Percentiles rank a stretch among this genome's conserved stretches.
phyloP scores from a whole-genome alignment of 2,329 filamentous ascomycete species.

The Didymella lethalis region DNA sequence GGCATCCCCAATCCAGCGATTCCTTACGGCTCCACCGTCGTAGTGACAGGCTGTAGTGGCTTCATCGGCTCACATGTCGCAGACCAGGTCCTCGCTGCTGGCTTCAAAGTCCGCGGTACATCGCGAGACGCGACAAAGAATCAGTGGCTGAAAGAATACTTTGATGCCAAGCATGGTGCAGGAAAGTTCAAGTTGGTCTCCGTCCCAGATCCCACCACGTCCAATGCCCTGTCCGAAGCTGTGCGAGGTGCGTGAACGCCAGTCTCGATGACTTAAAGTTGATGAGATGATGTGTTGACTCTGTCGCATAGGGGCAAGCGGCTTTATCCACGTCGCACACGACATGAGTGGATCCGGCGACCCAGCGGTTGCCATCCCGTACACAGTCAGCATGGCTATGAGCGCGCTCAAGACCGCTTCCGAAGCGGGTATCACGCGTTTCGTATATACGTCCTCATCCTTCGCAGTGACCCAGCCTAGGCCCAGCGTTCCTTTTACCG shows the following conservation, averaged over 20 bases:
- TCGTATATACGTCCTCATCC: constrained; percentile 57
- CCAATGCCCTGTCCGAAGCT: constrained; percentile 37
- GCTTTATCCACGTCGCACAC: constrained; percentile 58
- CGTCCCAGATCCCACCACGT: constrained; percentile 40
- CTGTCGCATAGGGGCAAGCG: constrained; percentile 37
- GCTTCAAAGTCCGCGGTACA: constrained; percentile 48
- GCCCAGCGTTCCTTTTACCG: constrained; percentile 43
- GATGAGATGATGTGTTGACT: not conserved
- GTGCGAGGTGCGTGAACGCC: constrained; percentile 35
- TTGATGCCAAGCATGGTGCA: constrained; percentile 33
- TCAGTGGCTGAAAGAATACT: constrained; percentile 43
- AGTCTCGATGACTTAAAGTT: no score
- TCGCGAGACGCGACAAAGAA: constrained; percentile 42
- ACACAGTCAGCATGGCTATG: constrained; percentile 47
- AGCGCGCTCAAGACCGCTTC: constrained; percentile 54
- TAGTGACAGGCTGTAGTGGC: constrained; percentile 50
- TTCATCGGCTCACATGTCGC: constrained; percentile 45
- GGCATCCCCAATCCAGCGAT: constrained; percentile 31
- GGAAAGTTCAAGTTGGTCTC: constrained; percentile 40
- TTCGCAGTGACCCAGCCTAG: constrained; percentile 47
- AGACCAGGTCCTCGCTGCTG: constrained; percentile 41
- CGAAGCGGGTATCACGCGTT: constrained; percentile 46
- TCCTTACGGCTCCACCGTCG: constrained; percentile 36
- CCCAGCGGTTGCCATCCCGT: constrained; percentile 53
- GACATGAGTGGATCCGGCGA: constrained; percentile 49